Percentiles rank a stretch among this genome's conserved stretches.
Conservation (phyloP, 257 asterid species). For the Capsicum baccatum region DNA sequence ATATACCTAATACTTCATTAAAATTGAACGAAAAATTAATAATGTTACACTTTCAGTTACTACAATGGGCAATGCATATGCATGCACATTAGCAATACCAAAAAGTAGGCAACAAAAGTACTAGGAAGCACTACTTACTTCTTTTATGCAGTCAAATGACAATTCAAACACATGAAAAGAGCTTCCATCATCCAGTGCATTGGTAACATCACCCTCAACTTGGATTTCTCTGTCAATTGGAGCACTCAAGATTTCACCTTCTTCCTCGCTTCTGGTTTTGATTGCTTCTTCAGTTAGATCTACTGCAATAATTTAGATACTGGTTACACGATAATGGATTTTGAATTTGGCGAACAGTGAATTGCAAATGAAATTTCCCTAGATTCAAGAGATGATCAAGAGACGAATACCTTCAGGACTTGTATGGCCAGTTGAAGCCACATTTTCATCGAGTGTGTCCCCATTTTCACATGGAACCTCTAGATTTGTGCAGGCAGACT, state of each 20-base stretch:
- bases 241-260: constrained; percentile 35
- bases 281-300: constrained; percentile 43
- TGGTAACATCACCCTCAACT: constrained; percentile 41
- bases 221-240: constrained; percentile 40
- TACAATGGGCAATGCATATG: constrained; percentile 11
- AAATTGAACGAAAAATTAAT: background rate
- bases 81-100: constrained; percentile 12
- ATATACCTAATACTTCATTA: background rate
- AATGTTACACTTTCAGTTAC: background rate
- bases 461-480: constrained; percentile 37
- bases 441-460: constrained; percentile 39
- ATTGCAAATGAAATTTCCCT: constrained; percentile 17
- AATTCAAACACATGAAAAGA: constrained; percentile 33
- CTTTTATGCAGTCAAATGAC: constrained; percentile 29
- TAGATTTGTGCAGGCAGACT: constrained; percentile 33
- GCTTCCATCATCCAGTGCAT: constrained; percentile 45
- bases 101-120: constrained; percentile 13
- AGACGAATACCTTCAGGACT: constrained; percentile 54
- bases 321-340: background rate
- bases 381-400: constrained; percentile 13
- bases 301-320: constrained; percentile 32
- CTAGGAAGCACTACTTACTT: constrained; percentile 26
- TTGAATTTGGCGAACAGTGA: background rate
- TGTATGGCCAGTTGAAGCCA: constrained; percentile 35
- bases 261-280: constrained; percentile 42